Evolutionary conservation across 176 grass and related monocot genomes (phyloP).

Genomic region (Otatea glauca): DNA sequence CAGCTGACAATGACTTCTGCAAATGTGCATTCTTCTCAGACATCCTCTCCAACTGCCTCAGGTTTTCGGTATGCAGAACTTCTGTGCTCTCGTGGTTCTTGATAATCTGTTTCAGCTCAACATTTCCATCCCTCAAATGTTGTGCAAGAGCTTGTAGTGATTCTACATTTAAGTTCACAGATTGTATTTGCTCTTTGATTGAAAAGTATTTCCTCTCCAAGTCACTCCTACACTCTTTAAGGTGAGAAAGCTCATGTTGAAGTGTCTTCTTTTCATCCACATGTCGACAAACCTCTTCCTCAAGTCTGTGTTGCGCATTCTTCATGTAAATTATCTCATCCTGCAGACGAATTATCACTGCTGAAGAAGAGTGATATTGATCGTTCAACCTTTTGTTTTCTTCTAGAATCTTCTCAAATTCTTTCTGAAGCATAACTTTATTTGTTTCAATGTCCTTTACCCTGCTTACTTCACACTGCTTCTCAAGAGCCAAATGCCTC

Average conservation of each 20-base stretch:
- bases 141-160: conserved; percentile 64
- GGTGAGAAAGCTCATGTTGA: conserved; percentile 64
- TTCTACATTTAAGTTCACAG: conserved; percentile 70
- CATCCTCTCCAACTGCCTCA: conserved; percentile 65
- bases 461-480: conserved; percentile 56
- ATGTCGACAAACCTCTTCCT: conserved; percentile 60
- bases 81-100: conserved; percentile 66
- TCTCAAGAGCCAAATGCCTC: conserved; percentile 64
- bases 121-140: conserved; percentile 74
- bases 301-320: conserved; percentile 57
- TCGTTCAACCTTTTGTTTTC: conserved; percentile 62
- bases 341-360: conserved; percentile 75
- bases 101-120: conserved; percentile 80
- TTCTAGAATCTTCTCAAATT: conserved; percentile 54
- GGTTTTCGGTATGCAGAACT: conserved; percentile 53
- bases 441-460: conserved; percentile 43
- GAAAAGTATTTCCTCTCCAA: conserved; percentile 65
- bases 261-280: conserved; percentile 69
- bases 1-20: conserved; percentile 64
- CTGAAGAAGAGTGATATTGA: conserved; percentile 63
- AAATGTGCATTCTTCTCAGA: conserved; percentile 69
- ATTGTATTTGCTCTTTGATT: conserved; percentile 71
- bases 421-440: conserved; percentile 51
- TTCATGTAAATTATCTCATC: conserved; percentile 87
- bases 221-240: conserved; percentile 73